Evolutionary conservation across 495 filamentous ascomycete species (phyloP).

Genomic region (Neurospora terricola): DNA sequence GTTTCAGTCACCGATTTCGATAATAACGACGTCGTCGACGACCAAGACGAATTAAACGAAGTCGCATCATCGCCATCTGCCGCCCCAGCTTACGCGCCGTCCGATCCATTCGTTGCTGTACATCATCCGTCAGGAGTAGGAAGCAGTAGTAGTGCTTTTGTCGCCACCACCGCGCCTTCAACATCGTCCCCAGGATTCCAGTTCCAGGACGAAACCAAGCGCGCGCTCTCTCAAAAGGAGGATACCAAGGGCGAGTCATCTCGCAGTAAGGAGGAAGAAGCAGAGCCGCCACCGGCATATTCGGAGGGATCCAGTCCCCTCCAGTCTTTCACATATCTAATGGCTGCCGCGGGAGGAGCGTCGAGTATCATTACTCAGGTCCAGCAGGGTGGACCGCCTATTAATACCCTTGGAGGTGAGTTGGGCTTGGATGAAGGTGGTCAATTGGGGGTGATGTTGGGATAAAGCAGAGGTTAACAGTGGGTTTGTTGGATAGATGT

Average conservation of each 20-base stretch:
- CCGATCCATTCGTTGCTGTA: constrained; percentile 7
- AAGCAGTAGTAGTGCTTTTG: background rate
- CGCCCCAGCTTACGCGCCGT: constrained; percentile 48
- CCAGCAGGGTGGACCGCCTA: constrained; percentile 79
- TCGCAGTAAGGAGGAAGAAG: constrained; percentile 59
- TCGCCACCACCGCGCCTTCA: constrained; percentile 31
- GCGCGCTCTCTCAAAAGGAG: constrained; percentile 47
- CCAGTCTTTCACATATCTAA: constrained; percentile 89
- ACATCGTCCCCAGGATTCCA: constrained; percentile 16
- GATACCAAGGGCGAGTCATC: constrained; percentile 68
- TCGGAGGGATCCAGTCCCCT: constrained; percentile 89
- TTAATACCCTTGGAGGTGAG: constrained; percentile 82
- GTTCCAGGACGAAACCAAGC: constrained; percentile 63
- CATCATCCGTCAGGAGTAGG: background rate
- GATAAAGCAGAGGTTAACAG: background rate
- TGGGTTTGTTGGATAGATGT: constrained; percentile 46
- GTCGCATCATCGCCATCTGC: constrained; percentile 30
- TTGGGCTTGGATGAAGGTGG: background rate
- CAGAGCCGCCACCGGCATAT: constrained; percentile 91
- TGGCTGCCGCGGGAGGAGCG: constrained; percentile 93
- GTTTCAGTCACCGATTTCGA: constrained; percentile 23
- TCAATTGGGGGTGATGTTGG: constrained; percentile 4
- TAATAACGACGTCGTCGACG: constrained; percentile 18
- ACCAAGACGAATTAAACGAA: constrained; percentile 1
- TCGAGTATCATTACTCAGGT: constrained; percentile 99